Evolutionary conservation across 1,284 basidiomycete genomes (phyloP).

Genomic region (Mycosarcoma mackinlayi): DNA sequence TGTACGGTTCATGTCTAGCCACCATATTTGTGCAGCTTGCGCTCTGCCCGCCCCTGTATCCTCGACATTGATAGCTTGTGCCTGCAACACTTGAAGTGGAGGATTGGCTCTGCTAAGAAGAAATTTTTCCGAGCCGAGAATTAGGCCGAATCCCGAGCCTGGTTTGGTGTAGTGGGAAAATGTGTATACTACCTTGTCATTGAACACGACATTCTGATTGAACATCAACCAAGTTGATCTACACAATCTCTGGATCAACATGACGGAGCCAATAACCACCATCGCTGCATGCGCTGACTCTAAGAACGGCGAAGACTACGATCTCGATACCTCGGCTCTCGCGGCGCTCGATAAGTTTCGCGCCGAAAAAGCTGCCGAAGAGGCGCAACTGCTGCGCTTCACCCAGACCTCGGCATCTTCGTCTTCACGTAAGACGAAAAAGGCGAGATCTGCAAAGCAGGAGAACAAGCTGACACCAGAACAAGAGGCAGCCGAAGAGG

Average conservation of each 20-base stretch:
- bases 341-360: slow-evolving; percentile 62
- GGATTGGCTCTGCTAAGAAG: neutral
- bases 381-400: slow-evolving; percentile 50
- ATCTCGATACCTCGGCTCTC: slow-evolving; percentile 63
- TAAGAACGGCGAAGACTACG: slow-evolving; percentile 5
- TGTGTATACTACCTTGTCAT: too few relatives aligned
- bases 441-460: slow-evolving; percentile 6
- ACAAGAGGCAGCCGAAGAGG: slow-evolving; percentile 19
- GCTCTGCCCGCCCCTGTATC: too few relatives aligned
- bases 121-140: slow-evolving; percentile 1
- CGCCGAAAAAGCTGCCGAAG: slow-evolving; percentile 57
- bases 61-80: too few relatives aligned
- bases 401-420: slow-evolving; percentile 22
- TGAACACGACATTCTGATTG: too few relatives aligned
- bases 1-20: too few relatives aligned
- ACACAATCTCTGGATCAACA: neutral
- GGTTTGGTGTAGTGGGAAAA: too few relatives aligned
- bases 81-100: too few relatives aligned
- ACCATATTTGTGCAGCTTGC: too few relatives aligned
- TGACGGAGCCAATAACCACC: neutral
- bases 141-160: slow-evolving; percentile 15
- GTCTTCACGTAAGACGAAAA: slow-evolving; percentile 13
- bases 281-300: neutral
- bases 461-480: slow-evolving; percentile 33
- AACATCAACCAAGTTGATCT: too few relatives aligned